Evolutionary conservation across 2,329 filamentous ascomycete genomes (phyloP), one percentile per base, ranked within the genome.

Genomic region (Lachnum nothofagi): DNA sequence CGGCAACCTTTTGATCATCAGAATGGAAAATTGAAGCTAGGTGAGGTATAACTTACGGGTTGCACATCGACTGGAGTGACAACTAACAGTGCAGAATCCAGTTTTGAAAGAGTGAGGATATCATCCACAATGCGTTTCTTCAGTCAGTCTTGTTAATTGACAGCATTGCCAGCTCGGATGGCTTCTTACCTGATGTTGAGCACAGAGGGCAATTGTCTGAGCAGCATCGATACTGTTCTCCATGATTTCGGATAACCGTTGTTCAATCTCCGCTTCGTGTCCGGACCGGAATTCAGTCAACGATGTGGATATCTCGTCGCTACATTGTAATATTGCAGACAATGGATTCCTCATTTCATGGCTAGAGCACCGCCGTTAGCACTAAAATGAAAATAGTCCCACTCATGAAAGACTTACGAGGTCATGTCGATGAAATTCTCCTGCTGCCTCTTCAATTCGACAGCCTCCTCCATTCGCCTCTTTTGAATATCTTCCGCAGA

Each of bases 401-500:
- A n/a, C 22, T 10, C 2, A n/a, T 9, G 49, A 37, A 55, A 45
- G 27, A 59, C 54, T 48, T 54, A 56, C 51, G 60, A 83, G 3
- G 83, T 86, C 46, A 86, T 86, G 60, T 87, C 83, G 56, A 87
- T 86, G 60, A 86, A 86, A 55, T 86, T 86, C 58, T 82, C 79
- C 57, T 82, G 78, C 54, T 86, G 82, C 20, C 80, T 75, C 66
- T 93, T 93, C 52, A 90, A 75, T 63, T 91, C 85, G 2, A 91
- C 80, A 0, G 88, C 89, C 64, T 93, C 88, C 60, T 91, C 80
- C 61, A 87, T 85, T 49, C 87, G 82, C 38, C 83, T 77, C 59
- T 79, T 88, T 65, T 94, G 87, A 27, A 89, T 81, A 40, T 84
- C 82, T 66, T 94, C 88, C 1, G 88, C 88, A 74, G 84, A 85